Percentiles rank a stretch among this genome's conserved stretches.
phyloP scores from a whole-genome alignment of 116 monocot species.

The Trichopus zeylanicus region DNA sequence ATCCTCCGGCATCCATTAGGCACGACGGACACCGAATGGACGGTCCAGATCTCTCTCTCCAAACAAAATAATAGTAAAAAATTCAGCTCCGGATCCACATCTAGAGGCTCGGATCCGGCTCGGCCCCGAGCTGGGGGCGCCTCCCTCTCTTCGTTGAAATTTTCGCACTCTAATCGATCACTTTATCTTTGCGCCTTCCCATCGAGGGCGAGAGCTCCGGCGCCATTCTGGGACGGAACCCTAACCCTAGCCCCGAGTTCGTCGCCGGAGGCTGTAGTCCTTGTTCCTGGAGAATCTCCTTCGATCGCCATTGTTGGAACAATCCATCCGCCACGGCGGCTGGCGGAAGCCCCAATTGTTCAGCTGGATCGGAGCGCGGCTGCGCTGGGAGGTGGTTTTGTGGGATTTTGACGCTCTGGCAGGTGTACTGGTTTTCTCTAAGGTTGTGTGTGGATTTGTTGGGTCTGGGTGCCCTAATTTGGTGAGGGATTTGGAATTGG shows the following conservation, averaged over 20 bases:
- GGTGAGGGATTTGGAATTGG: not conserved
- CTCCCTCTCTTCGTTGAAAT: slow-evolving; percentile 6
- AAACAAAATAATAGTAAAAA: not conserved
- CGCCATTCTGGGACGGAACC: not conserved
- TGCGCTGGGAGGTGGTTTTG: not conserved
- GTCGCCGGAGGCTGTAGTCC: too few species aligned
- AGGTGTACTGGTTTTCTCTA: not conserved
- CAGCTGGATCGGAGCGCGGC: not conserved
- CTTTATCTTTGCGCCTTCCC: slow-evolving; percentile 2
- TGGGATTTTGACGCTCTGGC: not conserved
- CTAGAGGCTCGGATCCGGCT: not conserved
- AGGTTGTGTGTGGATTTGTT: not conserved
- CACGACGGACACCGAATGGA: not conserved
- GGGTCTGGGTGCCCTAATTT: not conserved
- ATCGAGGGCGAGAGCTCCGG: not conserved
- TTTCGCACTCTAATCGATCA: slow-evolving; percentile 1
- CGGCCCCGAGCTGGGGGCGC: not conserved
- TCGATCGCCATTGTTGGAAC: not conserved
- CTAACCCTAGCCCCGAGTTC: slow-evolving; percentile 6
- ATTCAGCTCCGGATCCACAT: not conserved
- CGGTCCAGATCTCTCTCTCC: not conserved
- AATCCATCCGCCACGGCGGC: not conserved
- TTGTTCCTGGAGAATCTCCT: not conserved
- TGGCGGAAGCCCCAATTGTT: not conserved
- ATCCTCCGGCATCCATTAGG: not conserved